These are phyloP conservation scores for Urtica urens DNA, from an alignment of 306 rosid genomes.

Conservation along the genomic window DNA sequence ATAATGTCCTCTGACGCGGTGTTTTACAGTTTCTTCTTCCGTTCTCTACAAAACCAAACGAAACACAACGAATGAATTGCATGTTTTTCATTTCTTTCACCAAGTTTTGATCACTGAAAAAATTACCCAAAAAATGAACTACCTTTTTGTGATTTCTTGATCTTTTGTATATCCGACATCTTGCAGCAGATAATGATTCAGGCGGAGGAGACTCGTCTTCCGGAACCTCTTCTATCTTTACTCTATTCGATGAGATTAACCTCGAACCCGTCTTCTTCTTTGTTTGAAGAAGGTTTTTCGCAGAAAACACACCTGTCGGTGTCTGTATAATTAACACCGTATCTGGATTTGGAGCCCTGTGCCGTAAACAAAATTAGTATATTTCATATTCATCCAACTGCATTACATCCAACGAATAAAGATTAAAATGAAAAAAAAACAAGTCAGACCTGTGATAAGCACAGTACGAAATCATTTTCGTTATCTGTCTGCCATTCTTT, in stretches of 20 bases:
- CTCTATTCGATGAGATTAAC: conserved; percentile 66
- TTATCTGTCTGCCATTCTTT: conserved; percentile 83
- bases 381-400: neutral
- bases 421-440: conserved; percentile 1
- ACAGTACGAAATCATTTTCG: conserved; percentile 91
- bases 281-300: conserved; percentile 80
- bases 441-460: conserved; percentile 88
- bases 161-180: conserved; percentile 74
- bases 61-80: neutral
- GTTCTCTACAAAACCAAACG: conserved; percentile 38
- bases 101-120: neutral
- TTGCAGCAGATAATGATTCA: conserved; percentile 81
- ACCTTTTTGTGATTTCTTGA: conserved; percentile 68
- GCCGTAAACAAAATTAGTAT: conserved; percentile 16
- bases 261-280: conserved; percentile 79
- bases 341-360: conserved; percentile 98
- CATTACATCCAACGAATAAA: conserved; percentile 2
- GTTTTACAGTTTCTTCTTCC: conserved; percentile 60
- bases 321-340: conserved; percentile 91
- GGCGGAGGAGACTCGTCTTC: conserved; percentile 40
- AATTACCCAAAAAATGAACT: conserved; percentile 9
- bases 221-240: conserved; percentile 42
- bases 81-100: neutral
- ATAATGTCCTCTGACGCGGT: conserved; percentile 57
- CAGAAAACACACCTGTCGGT: conserved; percentile 79